Evolutionary conservation across 768 basidiomycete species (phyloP).

Genomic region (Strobilomyces confusus): DNA sequence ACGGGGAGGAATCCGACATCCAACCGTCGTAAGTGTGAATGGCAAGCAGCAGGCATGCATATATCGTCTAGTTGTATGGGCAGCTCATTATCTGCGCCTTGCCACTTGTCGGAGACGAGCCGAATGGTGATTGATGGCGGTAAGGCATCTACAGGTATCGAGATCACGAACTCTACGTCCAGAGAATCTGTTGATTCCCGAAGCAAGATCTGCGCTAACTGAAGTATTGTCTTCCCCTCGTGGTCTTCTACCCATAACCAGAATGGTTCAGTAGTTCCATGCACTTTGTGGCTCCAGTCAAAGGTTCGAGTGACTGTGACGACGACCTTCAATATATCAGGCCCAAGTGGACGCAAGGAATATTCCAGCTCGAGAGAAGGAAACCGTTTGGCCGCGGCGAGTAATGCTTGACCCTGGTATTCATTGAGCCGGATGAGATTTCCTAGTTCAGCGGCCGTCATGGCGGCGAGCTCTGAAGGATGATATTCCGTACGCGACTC

Average conservation of each 20-base stretch:
- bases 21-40: constrained; percentile 57
- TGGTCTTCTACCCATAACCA: constrained; percentile 96
- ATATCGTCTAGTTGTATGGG: constrained; percentile 60
- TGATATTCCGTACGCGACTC: constrained; percentile 80
- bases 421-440: constrained; percentile 83
- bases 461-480: constrained; percentile 64
- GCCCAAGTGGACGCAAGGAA: constrained; percentile 74
- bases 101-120: constrained; percentile 87
- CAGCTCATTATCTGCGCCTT: constrained; percentile 81
- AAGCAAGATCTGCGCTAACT: constrained; percentile 69
- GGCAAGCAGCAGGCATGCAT: constrained; percentile 65
- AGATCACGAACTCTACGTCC: constrained; percentile 75
- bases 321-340: constrained; percentile 76
- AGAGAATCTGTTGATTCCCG: constrained; percentile 58
- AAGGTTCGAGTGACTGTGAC: constrained; percentile 65
- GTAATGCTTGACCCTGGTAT: constrained; percentile 73
- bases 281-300: constrained; percentile 73
- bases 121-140: constrained; percentile 71
- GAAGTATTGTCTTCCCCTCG: constrained; percentile 75
- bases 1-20: constrained; percentile 72
- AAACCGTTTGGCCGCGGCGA: constrained; percentile 79
- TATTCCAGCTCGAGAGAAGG: constrained; percentile 67
- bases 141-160: constrained; percentile 54
- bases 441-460: constrained; percentile 69
- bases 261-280: constrained; percentile 79